A percentile compares a stretch with the other conserved stretches of the same genome.
These are phyloP conservation scores for Colletotrichum melonis DNA, from an alignment of 2,329 filamentous ascomycete species.

Conservation along the genomic window DNA sequence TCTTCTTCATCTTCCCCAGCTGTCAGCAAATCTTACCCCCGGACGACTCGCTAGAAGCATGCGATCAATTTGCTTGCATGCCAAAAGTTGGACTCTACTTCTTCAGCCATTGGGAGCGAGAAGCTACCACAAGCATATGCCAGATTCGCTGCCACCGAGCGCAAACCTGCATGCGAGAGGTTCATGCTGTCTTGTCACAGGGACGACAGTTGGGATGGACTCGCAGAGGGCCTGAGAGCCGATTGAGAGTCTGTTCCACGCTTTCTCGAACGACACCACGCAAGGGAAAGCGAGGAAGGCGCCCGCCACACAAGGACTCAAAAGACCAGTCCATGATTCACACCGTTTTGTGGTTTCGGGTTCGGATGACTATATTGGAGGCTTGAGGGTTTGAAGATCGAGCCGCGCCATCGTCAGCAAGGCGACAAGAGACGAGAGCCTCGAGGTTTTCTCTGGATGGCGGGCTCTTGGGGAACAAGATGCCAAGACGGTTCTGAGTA, in stretches of 20 bases:
- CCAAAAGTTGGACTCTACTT: neutral
- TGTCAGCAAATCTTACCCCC: neutral
- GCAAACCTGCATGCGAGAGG: slow-evolving; percentile 5
- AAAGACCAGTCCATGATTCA: neutral
- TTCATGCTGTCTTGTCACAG: slow-evolving; percentile 29
- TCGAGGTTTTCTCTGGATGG: neutral
- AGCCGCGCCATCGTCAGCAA: neutral
- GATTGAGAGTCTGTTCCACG: neutral
- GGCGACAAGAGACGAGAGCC: neutral
- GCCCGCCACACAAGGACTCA: neutral
- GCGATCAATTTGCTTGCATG: neutral
- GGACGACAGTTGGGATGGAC: neutral
- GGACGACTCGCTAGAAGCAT: neutral
- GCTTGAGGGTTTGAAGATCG: neutral
- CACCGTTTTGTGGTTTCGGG: neutral
- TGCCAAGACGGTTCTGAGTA: neutral
- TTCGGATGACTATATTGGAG: slow-evolving; percentile 11
- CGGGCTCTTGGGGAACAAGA: neutral
- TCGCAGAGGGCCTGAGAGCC: slow-evolving; percentile 1
- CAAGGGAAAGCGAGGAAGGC: neutral
- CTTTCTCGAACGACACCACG: neutral
- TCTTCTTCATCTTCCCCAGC: neutral
- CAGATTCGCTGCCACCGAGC: neutral
- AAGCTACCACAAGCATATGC: neutral
- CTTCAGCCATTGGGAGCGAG: too few relatives aligned